phyloP scores from a whole-genome alignment of 768 basidiomycete species.

The Leccinellum albellum region DNA sequence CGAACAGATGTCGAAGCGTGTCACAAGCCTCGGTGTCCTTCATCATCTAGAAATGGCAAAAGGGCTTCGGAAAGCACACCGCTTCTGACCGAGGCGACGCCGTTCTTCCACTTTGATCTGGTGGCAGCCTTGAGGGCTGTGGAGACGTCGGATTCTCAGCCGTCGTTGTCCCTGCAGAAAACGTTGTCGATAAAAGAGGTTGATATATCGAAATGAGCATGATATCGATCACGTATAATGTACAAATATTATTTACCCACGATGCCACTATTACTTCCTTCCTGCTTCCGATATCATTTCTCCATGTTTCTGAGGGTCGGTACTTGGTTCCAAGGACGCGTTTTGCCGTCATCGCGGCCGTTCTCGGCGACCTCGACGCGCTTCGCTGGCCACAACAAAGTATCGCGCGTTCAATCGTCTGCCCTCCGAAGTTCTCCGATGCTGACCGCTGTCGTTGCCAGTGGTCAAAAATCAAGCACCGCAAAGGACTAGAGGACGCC shows the following conservation, averaged over 20 bases:
- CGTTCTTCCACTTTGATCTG: constrained; percentile 92
- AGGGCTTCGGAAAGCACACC: constrained; percentile 18
- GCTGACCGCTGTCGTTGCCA: constrained; percentile 22
- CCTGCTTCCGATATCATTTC: not conserved
- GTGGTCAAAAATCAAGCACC: constrained; percentile 79
- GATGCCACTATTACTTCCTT: not conserved
- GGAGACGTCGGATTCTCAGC: constrained; percentile 37
- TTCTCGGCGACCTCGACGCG: constrained; percentile 25
- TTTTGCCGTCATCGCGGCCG: constrained; percentile 13
- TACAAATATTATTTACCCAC: not conserved
- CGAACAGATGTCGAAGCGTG: constrained; percentile 33
- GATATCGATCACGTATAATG: not conserved
- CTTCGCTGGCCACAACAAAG: constrained; percentile 42
- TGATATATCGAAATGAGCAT: not conserved
- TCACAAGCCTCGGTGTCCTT: constrained; percentile 18
- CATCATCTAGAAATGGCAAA: not conserved
- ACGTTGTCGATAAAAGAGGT: constrained; percentile 8
- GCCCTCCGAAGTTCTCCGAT: not conserved
- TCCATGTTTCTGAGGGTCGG: not conserved
- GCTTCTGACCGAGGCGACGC: constrained; percentile 54
- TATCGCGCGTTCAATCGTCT: constrained; percentile 6
- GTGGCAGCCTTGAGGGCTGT: constrained; percentile 66
- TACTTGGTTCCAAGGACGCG: not conserved
- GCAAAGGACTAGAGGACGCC: constrained; percentile 61
- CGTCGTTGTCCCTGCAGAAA: constrained; percentile 1